A percentile compares a stretch with the other conserved stretches of the same genome.
These are phyloP conservation scores for Clavispora carvajalis DNA, from an alignment of 805 yeast species.

Conservation along the genomic window DNA sequence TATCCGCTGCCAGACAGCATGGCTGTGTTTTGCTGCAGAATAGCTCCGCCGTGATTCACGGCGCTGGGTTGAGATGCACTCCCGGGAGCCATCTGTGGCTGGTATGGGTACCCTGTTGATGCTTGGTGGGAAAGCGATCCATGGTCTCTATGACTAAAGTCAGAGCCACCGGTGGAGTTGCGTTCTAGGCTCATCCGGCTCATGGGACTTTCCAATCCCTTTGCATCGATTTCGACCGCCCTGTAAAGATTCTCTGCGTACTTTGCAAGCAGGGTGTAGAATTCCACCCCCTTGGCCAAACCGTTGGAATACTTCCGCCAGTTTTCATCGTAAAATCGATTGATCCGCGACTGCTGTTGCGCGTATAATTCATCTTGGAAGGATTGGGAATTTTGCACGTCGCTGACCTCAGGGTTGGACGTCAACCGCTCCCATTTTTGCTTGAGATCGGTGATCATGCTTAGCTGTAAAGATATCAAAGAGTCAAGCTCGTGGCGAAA, in stretches of 20 bases:
- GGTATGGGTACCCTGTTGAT: neutral
- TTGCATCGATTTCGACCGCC: constrained; percentile 14
- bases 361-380: constrained; percentile 29
- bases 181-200: constrained; percentile 5
- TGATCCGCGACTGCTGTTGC: constrained; percentile 31
- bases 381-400: constrained; percentile 40
- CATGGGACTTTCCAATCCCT: constrained; percentile 6
- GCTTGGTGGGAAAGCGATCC: neutral
- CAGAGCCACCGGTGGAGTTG: constrained; percentile 6
- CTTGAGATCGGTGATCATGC: constrained; percentile 32
- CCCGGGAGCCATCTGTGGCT: neutral
- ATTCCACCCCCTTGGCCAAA: constrained; percentile 51
- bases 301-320: constrained; percentile 62
- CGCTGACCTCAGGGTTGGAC: constrained; percentile 27
- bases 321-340: constrained; percentile 42
- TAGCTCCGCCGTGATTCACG: too few relatives aligned
- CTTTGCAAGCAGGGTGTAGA: constrained; percentile 50
- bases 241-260: constrained; percentile 26
- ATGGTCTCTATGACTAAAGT: neutral
- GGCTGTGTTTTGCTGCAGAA: neutral
- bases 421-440: constrained; percentile 26
- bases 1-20: neutral
- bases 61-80: neutral
- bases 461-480: constrained; percentile 61
- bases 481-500: constrained; percentile 62